Conservation (phyloP, 2,329 filamentous ascomycete genomes). For the Trichophyton rubrum region DNA sequence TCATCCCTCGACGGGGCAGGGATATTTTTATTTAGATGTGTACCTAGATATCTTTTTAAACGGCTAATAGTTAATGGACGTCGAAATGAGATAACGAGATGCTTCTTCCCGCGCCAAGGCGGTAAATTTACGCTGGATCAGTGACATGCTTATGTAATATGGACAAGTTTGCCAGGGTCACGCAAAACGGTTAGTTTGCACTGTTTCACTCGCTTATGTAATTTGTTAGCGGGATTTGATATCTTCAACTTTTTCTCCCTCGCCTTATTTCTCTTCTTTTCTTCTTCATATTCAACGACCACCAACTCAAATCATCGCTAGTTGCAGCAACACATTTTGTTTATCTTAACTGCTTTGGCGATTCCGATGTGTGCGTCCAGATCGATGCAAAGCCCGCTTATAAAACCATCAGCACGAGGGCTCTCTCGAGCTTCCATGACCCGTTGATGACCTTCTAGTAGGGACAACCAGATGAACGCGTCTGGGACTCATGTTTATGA, state of each 20-base stretch:
- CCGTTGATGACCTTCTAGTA: constrained; percentile 37
- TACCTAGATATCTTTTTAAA: background rate
- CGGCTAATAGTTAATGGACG: background rate
- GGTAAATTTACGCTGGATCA: background rate
- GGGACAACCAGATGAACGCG: constrained; percentile 22
- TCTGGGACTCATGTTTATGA: background rate
- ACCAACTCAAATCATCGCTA: constrained; percentile 65
- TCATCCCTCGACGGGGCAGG: background rate
- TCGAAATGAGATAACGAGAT: background rate
- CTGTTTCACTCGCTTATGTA: background rate
- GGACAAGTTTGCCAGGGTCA: no score
- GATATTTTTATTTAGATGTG: background rate
- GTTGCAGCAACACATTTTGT: constrained; percentile 30
- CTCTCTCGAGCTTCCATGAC: constrained; percentile 30
- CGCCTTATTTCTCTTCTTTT: constrained; percentile 21
- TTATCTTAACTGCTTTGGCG: constrained; percentile 48
- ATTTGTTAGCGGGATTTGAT: background rate
- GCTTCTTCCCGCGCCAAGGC: no score
- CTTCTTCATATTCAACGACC: constrained; percentile 45
- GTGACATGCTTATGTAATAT: background rate
- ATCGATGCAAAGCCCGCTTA: constrained; percentile 49
- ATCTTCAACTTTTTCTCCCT: background rate
- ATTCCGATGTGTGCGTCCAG: constrained; percentile 63
- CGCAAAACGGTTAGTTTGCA: background rate
- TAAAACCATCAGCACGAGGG: constrained; percentile 73